Base-by-base conservation (phyloP, 345 rosid genomes). In the Syzygium jambos region DNA sequence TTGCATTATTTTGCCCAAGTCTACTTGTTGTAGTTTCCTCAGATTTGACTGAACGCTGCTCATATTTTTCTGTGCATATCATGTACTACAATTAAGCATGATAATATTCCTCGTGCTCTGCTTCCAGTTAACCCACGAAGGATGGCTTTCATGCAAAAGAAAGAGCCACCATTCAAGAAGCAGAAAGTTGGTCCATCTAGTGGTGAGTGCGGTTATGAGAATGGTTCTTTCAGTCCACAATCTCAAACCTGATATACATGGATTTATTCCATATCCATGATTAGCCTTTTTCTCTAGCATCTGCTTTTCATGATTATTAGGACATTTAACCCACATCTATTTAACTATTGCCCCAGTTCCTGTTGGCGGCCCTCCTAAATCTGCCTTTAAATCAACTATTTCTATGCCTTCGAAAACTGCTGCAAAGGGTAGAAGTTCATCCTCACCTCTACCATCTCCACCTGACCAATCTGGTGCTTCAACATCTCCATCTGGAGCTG, bases 61-160 rank as follows among this genome's bases (percentile, higher is more conserved):
- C 30, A 17, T 51, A 52, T 52, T 55, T 51, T 25, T 84, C 49
- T 34, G 46, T 4, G 49, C 80, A 51, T 19, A 30, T 38, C 63
- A 30, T 73, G 82, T 86, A 68, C 29, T 46, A 41, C 17, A 61
- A 51, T 51, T 55, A 34, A 57, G 73, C 56, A 51, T 49, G 52
- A 51, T 84, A 52, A 55, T 63, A 46, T 57, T 87, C 55, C 87
- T 54, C 63, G 29, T 84, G 85, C 87, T 87, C 78, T 89, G 65
- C 89, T 90, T 92, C 85, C 94, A 98, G 99, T 91, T 84, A 96
- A 91, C 91, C 91, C 97, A 14, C 93, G 98, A 98, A 95, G 93
- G 91, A 89, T 85, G 86, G 82, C 88, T 49, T 94, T 90, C 90
- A 93, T 93, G 87, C 91, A 89, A 88, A 97, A 93, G 95, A 97